phyloP scores from a whole-genome alignment of 1,284 basidiomycete genomes.

The Naganishia cerealis region DNA sequence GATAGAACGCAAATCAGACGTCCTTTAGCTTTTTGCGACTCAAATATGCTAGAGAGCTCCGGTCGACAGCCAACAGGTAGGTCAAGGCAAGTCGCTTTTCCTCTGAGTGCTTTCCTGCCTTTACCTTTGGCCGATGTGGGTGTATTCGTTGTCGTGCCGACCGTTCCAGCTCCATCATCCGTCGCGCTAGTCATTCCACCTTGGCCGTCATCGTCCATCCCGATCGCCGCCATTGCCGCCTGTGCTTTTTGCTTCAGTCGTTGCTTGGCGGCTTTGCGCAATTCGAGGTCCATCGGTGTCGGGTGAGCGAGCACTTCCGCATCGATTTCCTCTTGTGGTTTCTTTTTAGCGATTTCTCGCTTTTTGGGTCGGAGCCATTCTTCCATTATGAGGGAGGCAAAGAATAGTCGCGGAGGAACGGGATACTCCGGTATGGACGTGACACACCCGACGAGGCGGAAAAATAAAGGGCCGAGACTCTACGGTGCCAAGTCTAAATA shows the following conservation, averaged over 20 bases:
- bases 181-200: constrained; percentile 14
- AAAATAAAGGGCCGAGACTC: too few relatives aligned
- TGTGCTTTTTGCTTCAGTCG: constrained; percentile 17
- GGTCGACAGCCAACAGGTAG: too few relatives aligned
- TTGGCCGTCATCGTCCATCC: constrained; percentile 14
- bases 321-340: constrained; percentile 20
- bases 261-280: constrained; percentile 28
- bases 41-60: too few relatives aligned
- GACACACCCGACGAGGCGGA: too few relatives aligned
- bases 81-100: too few relatives aligned
- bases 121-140: background rate
- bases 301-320: constrained; percentile 30
- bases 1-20: too few relatives aligned
- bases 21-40: too few relatives aligned
- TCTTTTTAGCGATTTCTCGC: constrained; percentile 34
- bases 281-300: constrained; percentile 35
- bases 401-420: background rate
- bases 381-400: constrained; percentile 24
- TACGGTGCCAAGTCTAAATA: background rate
- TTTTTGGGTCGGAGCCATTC: constrained; percentile 36
- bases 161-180: constrained; percentile 6
- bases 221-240: constrained; percentile 1
- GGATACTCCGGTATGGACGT: background rate
- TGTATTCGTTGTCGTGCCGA: constrained; percentile 5
- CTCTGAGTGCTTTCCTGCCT: background rate